Base-by-base conservation (phyloP, 352 stramenopile genomes). In the Pythium aphanidermatum region DNA sequence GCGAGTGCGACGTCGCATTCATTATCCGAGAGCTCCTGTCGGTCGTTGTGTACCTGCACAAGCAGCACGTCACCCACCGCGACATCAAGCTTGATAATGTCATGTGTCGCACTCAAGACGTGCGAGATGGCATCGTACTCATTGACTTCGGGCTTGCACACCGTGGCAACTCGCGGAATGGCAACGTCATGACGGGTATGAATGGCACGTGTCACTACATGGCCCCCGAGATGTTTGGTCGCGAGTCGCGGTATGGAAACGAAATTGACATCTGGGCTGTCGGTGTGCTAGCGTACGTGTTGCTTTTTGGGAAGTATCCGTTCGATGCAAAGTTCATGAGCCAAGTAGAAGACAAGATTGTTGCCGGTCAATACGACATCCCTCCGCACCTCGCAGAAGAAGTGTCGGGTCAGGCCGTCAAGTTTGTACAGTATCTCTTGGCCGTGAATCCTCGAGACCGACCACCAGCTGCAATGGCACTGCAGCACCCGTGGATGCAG, bases 1-100 rank as follows among this genome's bases (percentile, higher is more conserved):
- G 67, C 12, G 81, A 93, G 44, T 68, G 73, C 34, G 75, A 87
- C 41, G 65, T 91, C 17, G 73, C 71, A 6, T 59, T 55, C 1
- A 55, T 93, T 38, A 54, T 93, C 3, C 72, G 70, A 1, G 68
- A 93, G 38, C 54, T 93, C 37, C 60, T 91, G 16, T 53, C 59
- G 6, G 81, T 85, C n/a, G 35, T 93, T 20, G 61, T 59, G 6
- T 81, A 88, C 19, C 49, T 93, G 40, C 81, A 93, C 55, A 49
- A 69, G 12, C 63, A 67, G 32, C 76, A 79, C 19, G 83, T 93
- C 42, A 89, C 79, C 2, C 81, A 93, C 50, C 78, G 81, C 32
- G 81, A 93, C 50, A 48, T 93, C 34, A 93, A 93, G 52, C 58
- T 86, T 28, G 81, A 93, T 51, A 93, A 93, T 55, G 64, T 93